phyloP scores from a whole-genome alignment of 331 rosid species.

The Prunus yedoensis region DNA sequence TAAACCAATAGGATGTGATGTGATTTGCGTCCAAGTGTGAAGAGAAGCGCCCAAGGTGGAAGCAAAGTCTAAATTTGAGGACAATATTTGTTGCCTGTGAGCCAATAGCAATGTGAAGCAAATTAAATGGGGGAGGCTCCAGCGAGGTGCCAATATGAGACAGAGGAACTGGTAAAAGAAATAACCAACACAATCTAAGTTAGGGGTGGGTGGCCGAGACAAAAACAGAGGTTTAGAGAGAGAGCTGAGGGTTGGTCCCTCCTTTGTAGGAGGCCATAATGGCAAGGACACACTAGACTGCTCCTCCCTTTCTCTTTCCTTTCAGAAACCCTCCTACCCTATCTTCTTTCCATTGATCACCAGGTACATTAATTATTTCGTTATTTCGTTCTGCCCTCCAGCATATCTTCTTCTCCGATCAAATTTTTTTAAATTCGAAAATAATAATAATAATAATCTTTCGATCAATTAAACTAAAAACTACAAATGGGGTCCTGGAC shows the following conservation, averaged over 20 bases:
- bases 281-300: conserved; percentile 31
- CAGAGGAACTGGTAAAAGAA: conserved; percentile 45
- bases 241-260: conserved; percentile 38
- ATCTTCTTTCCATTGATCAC: not conserved
- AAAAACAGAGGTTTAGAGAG: conserved; percentile 16
- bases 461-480: no score
- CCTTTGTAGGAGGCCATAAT: conserved; percentile 67
- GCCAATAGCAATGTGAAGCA: not conserved
- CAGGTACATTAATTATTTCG: conserved; percentile 15
- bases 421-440: no score
- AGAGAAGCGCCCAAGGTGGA: conserved; percentile 25
- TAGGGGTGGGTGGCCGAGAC: conserved; percentile 43
- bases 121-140: not conserved
- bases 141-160: conserved; percentile 25
- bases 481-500: no score
- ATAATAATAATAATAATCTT: no score
- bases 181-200: conserved; percentile 57
- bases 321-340: conserved; percentile 16
- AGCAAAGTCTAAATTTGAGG: conserved; percentile 35
- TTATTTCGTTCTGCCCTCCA: no score
- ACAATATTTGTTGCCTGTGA: conserved; percentile 11
- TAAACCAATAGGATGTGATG: not conserved
- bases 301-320: conserved; percentile 41
- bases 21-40: conserved; percentile 23
- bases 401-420: no score